These are phyloP conservation scores for Vigna mungo DNA, from an alignment of 306 rosid genomes.

Conservation along the genomic window DNA sequence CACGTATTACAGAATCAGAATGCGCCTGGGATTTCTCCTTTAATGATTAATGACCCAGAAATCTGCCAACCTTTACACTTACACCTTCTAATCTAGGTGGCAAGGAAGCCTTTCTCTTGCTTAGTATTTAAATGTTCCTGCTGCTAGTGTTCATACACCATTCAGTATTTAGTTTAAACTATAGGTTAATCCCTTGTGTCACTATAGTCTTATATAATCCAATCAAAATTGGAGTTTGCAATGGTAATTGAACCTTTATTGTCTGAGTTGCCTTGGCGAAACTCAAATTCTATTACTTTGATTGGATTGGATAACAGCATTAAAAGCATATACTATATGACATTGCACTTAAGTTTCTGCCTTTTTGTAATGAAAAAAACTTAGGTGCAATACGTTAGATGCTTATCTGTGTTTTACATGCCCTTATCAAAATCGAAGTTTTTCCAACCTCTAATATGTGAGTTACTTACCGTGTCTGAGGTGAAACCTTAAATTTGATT, in stretches of 20 bases:
- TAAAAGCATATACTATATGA: background rate
- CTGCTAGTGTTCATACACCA: background rate
- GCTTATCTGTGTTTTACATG: background rate
- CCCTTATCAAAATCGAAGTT: background rate
- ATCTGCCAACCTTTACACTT: background rate
- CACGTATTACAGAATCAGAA: background rate
- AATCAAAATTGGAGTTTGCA: background rate
- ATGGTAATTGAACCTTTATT: background rate
- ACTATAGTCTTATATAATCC: background rate
- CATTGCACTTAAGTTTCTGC: background rate
- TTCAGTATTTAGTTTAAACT: background rate
- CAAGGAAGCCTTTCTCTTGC: background rate
- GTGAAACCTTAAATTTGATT: background rate
- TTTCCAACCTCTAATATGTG: background rate
- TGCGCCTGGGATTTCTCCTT: background rate
- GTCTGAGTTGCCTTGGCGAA: background rate
- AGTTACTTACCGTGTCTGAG: background rate
- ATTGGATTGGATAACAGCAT: background rate
- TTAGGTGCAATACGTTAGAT: background rate
- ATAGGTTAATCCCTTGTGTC: background rate
- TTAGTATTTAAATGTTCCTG: background rate
- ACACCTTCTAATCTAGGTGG: background rate
- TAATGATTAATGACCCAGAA: slow-evolving; percentile 22
- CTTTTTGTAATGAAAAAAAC: background rate
- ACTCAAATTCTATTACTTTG: background rate